Conservation (phyloP, 2,329 filamentous ascomycete genomes). For the Phyllosticta citribraziliensis region DNA sequence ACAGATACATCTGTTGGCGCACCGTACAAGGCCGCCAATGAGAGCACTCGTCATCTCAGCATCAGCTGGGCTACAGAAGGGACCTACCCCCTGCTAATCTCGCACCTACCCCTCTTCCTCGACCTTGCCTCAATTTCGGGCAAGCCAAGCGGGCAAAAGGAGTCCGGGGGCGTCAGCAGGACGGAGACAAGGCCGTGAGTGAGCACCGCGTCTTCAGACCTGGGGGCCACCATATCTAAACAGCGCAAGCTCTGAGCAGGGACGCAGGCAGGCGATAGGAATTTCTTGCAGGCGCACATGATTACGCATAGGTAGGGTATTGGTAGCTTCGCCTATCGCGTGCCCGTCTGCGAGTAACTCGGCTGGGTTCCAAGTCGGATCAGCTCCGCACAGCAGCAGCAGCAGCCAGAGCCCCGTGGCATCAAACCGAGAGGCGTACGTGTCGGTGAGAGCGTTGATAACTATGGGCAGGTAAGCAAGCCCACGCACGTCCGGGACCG, state of each 20-base stretch:
- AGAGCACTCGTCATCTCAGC: too few relatives aligned
- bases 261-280: neutral
- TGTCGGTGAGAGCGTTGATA: neutral
- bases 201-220: too few relatives aligned
- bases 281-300: neutral
- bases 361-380: neutral
- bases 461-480: neutral
- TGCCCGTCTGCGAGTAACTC: neutral
- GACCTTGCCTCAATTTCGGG: too few relatives aligned
- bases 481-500: neutral
- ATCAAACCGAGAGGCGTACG: neutral
- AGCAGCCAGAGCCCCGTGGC: neutral
- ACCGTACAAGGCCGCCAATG: too few relatives aligned
- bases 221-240: neutral
- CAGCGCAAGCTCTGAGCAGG: neutral
- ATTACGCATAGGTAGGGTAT: neutral
- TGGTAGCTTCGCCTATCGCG: neutral
- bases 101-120: too few relatives aligned
- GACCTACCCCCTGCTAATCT: too few relatives aligned
- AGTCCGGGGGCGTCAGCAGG: too few relatives aligned
- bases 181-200: too few relatives aligned
- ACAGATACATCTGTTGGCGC: too few relatives aligned
- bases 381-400: neutral
- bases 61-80: too few relatives aligned
- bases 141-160: too few relatives aligned